Base-by-base conservation (phyloP, 148 eudicot genomes). In the Selenicereus undatus region DNA sequence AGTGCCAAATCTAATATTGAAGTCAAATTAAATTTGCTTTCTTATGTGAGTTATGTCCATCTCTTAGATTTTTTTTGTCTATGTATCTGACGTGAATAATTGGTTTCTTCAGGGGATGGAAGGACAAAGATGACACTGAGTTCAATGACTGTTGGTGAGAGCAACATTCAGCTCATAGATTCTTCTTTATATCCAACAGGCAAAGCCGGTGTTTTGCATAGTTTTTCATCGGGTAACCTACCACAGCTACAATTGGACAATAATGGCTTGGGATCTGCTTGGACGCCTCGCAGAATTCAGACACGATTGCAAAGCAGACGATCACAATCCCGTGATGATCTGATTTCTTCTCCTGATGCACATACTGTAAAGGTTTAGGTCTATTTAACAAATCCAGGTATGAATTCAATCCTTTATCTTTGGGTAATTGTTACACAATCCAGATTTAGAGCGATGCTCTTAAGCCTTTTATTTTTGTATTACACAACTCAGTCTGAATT, bases 321-420 rank as follows among this genome's bases (percentile, higher is more conserved):
- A 86, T 94, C 98, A 26, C 98, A 91, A 81, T 96, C 99, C 71
- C 90, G 99, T 71, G 98, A 96, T 79, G 99, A 96, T 64, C 97
- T 96, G 69, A 87, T 43, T 76, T 86, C 92, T 83, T 92, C 94
- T 26, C 56, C 92, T 80, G 98, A 94, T 62, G 87, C 89, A 52
- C 97, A 90, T 82, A 83, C 84, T 80, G 81, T 62, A 29, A 92
- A 89, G 83, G 83, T 83, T 79, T 92, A 87, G 86, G 51, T 66
- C 74, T 32, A 24, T 29, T 45, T 16, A 32, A 60, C 14, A 85
- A 77, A 81, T 81, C 65, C 76, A 29, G 89, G 88, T 87, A 87
- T 76, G 71, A n/a, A 43, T 39, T 71, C 83, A 45, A 17, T 77
- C 6, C 58, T 54, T 77, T 8, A 32, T 39, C 77, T 65, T 45